Conservation (phyloP, 129 eudicot species). For the Tanacetum coccineum region DNA sequence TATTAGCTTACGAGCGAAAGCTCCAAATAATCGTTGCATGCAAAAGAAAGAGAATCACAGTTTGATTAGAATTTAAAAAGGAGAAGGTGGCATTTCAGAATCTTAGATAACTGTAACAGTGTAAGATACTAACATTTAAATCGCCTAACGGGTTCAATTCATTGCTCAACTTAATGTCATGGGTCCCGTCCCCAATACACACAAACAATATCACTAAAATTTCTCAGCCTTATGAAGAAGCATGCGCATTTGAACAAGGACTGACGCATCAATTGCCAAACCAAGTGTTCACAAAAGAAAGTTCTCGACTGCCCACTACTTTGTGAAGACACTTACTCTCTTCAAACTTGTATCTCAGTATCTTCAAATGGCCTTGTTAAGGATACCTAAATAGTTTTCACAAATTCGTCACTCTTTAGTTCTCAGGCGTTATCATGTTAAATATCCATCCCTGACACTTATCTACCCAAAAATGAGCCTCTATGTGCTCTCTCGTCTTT, state of each 20-base stretch:
- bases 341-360: neutral
- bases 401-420: neutral
- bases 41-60: no score
- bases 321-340: neutral
- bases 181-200: no score
- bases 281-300: neutral
- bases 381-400: neutral
- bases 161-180: no score
- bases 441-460: neutral
- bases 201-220: no score
- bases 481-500: neutral
- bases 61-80: no score
- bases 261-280: neutral
- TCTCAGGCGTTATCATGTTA: neutral
- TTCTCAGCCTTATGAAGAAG: neutral
- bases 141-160: no score
- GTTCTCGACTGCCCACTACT: neutral
- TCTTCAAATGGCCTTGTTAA: neutral
- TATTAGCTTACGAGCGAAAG: no score
- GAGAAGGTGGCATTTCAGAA: no score
- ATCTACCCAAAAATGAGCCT: neutral
- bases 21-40: no score
- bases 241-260: neutral
- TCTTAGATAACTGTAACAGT: no score
- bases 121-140: no score